phyloP scores from a whole-genome alignment of 257 asterid species.

The Henckelia pumila region DNA sequence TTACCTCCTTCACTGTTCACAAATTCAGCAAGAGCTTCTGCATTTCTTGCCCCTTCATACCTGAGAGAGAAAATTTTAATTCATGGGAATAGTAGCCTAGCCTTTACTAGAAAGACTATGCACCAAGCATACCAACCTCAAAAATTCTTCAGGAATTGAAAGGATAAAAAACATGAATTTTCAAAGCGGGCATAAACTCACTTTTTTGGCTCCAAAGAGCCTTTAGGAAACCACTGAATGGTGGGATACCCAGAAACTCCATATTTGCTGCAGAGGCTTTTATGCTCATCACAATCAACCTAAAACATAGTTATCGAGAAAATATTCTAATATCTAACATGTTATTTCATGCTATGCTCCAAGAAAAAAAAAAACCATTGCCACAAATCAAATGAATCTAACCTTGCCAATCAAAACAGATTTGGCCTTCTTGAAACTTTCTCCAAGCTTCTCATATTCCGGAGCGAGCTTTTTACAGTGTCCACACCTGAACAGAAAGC shows the following conservation, averaged over 20 bases:
- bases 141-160: conserved; percentile 3
- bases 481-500: conserved; percentile 72
- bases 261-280: conserved; percentile 73
- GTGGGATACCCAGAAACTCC: conserved; percentile 95
- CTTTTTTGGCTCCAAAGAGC: conserved; percentile 88
- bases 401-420: conserved; percentile 93
- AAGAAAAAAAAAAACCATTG: too few species aligned
- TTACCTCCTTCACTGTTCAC: conserved; percentile 85
- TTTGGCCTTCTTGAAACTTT: conserved; percentile 89
- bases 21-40: conserved; percentile 80
- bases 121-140: not conserved
- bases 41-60: conserved; percentile 76
- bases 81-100: conserved; percentile 20
- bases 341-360: conserved; percentile 8
- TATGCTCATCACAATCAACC: conserved; percentile 96
- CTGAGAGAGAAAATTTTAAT: conserved; percentile 31
- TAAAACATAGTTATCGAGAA: conserved; percentile 29
- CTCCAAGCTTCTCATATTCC: conserved; percentile 84
- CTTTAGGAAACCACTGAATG: conserved; percentile 93
- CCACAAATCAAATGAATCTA: conserved; percentile 20
- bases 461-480: conserved; percentile 99
- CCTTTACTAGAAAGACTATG: conserved; percentile 1
- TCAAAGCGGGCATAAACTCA: conserved; percentile 34
- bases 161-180: conserved; percentile 2
- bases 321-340: conserved; percentile 5